Base-by-base conservation (phyloP, 805 yeast genomes). In the Clavispora fructus region DNA sequence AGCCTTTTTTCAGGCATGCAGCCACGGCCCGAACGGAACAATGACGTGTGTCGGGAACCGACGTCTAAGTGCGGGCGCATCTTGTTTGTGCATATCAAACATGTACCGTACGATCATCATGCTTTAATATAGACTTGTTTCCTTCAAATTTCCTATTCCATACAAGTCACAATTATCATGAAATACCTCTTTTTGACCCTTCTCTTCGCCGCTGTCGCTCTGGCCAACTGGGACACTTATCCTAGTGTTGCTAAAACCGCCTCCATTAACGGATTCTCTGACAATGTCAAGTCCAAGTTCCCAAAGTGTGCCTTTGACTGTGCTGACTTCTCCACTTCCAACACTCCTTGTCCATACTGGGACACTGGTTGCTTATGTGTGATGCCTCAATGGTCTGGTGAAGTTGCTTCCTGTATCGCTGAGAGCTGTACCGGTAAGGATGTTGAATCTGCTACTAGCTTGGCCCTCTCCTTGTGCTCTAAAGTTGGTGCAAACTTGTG, bases 281-380 rank as follows among this genome's bases (percentile, higher is more conserved):
- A 74, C 55, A 73, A 72, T 9, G 65, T 74, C 43, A 64, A 61
- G 46, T 55, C 52, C 26, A 44, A 52, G 7, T 57, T 74, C 27
- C 79, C 79, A 27, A 40, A 54, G 1, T 75, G 79, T 59, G 79
- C 79, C 33, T 48, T 59, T 44, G 51, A 59, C 4, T 74, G 79
- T 59, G 75, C 69, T 14, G 57, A 67, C 41, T 50, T 57, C 33
- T 55, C 62, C 26, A 64, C 69, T 11, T 59, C 62, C 31, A 71
- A 67, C 43, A 75, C 79, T 6, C 78, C 78, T 19, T 74, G 79
- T 52, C 79, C 79, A 40, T 72, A 74, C 57, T 74, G 78, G 78
- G 79, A 74, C 52, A 71, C 78, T 27, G 79, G 79, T 8, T 74
- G 79, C 50, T 63, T 74, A 41, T 74, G 78, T 55, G 74, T 73